These are phyloP conservation scores for Neofusicoccum umdonicola DNA, from an alignment of 2,329 filamentous ascomycete species.

Conservation along the genomic window DNA sequence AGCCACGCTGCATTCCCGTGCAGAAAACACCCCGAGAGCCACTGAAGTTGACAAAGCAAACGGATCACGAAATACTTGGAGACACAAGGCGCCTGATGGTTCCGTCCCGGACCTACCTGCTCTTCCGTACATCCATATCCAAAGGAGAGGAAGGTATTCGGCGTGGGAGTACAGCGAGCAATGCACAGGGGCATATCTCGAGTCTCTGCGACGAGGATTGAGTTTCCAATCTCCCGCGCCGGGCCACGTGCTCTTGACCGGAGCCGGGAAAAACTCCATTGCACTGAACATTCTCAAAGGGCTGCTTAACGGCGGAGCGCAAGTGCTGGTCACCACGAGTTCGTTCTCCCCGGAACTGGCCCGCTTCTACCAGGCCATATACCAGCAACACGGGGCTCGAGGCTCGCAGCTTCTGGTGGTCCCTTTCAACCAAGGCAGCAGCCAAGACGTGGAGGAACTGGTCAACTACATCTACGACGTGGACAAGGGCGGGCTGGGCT, in stretches of 20 bases:
- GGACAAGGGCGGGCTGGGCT: slow-evolving; percentile 17
- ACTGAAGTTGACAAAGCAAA: neutral
- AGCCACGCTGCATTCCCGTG: neutral
- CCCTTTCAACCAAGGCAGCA: slow-evolving; percentile 43
- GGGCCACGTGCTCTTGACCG: slow-evolving; percentile 34
- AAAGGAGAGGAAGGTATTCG: neutral
- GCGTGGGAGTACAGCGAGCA: neutral
- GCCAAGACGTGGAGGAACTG: slow-evolving; percentile 38
- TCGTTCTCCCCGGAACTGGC: slow-evolving; percentile 27
- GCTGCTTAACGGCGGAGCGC: slow-evolving; percentile 34
- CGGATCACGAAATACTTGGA: neutral
- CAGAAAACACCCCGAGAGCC: neutral
- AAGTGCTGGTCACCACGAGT: slow-evolving; percentile 43
- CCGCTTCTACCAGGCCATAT: slow-evolving; percentile 37
- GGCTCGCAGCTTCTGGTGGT: slow-evolving; percentile 37
- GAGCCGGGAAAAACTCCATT: slow-evolving; percentile 39
- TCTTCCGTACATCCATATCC: neutral
- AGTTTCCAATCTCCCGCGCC: neutral
- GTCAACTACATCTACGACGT: slow-evolving; percentile 37
- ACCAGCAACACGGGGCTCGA: slow-evolving; percentile 30
- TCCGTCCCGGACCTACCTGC: neutral
- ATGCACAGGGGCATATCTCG: neutral
- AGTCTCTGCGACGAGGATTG: neutral
- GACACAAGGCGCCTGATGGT: neutral
- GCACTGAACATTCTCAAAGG: slow-evolving; percentile 33